Percentiles rank a stretch among this genome's conserved stretches.
These are phyloP conservation scores for Suillus discolor DNA, from an alignment of 768 basidiomycete genomes.

Conservation along the genomic window DNA sequence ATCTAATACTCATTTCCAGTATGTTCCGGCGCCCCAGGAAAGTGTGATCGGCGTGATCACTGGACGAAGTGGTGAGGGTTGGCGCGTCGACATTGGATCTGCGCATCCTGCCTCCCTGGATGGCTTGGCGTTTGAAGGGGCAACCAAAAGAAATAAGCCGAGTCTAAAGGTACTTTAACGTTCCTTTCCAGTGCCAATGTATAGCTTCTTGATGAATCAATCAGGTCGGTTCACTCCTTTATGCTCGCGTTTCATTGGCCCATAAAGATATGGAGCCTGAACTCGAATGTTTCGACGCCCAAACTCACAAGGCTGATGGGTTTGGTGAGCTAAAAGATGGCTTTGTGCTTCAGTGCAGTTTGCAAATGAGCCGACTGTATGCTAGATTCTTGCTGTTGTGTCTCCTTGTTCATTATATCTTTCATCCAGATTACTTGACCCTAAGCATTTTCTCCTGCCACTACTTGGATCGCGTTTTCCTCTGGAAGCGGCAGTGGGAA, in stretches of 20 bases:
- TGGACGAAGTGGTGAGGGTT: constrained; percentile 85
- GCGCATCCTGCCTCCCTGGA: constrained; percentile 87
- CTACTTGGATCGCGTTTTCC: constrained; percentile 81
- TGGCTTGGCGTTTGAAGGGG: constrained; percentile 93
- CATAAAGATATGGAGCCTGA: constrained; percentile 99
- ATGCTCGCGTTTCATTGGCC: constrained; percentile 90
- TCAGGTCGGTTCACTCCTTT: constrained; percentile 89
- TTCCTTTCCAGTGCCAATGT: constrained; percentile 7
- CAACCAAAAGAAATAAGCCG: constrained; percentile 91
- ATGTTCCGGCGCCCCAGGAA: constrained; percentile 88
- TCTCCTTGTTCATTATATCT: constrained; percentile 10
- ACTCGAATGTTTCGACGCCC: constrained; percentile 93
- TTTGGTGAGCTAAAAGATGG: constrained; percentile 94
- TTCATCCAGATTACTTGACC: constrained; percentile 67
- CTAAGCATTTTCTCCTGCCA: constrained; percentile 81
- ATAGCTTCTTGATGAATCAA: constrained; percentile 9
- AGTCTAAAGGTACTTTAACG: constrained; percentile 73
- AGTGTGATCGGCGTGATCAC: constrained; percentile 83
- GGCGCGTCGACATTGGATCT: constrained; percentile 90
- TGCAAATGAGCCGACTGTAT: constrained; percentile 86
- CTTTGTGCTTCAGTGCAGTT: constrained; percentile 77
- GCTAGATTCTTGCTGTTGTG: constrained; percentile 30
- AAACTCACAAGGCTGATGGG: constrained; percentile 88
- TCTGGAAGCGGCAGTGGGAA: constrained; percentile 84
- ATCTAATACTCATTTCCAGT: constrained; percentile 48